These are phyloP conservation scores for Petunia hybrid DNA, from an alignment of 305 asterid genomes.

Conservation along the genomic window DNA sequence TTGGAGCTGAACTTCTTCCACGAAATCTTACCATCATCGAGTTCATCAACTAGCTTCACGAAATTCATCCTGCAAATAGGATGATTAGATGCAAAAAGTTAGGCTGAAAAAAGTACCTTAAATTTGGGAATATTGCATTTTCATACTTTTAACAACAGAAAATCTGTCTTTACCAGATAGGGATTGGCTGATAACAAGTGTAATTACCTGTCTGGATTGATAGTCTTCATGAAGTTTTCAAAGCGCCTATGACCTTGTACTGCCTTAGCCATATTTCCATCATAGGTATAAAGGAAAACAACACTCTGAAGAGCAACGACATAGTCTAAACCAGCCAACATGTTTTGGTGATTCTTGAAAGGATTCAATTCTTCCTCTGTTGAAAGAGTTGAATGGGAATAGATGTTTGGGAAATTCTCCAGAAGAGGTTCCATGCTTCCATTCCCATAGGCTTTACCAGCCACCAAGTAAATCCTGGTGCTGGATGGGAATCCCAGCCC, in stretches of 20 bases:
- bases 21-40: slow-evolving; percentile 70
- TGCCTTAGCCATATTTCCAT: slow-evolving; percentile 99
- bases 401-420: slow-evolving; percentile 78
- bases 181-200: neutral
- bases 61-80: slow-evolving; percentile 69
- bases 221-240: slow-evolving; percentile 88
- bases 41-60: slow-evolving; percentile 79
- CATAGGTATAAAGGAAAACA: slow-evolving; percentile 90
- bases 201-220: slow-evolving; percentile 83
- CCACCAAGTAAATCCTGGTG: slow-evolving; percentile 90
- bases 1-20: slow-evolving; percentile 85
- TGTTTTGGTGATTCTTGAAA: slow-evolving; percentile 82
- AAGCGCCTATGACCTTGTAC: slow-evolving; percentile 97
- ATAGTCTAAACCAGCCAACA: slow-evolving; percentile 96
- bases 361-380: slow-evolving; percentile 78
- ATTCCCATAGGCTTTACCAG: slow-evolving; percentile 94
- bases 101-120: neutral
- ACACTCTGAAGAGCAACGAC: slow-evolving; percentile 87
- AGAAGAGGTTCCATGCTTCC: slow-evolving; percentile 86
- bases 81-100: slow-evolving; percentile 24
- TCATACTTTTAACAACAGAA: neutral
- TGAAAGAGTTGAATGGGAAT: slow-evolving; percentile 76
- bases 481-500: slow-evolving; percentile 77
- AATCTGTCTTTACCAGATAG: neutral
- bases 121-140: neutral